phyloP scores from a whole-genome alignment of 306 rosid species.

The Fragaria ananassa region DNA sequence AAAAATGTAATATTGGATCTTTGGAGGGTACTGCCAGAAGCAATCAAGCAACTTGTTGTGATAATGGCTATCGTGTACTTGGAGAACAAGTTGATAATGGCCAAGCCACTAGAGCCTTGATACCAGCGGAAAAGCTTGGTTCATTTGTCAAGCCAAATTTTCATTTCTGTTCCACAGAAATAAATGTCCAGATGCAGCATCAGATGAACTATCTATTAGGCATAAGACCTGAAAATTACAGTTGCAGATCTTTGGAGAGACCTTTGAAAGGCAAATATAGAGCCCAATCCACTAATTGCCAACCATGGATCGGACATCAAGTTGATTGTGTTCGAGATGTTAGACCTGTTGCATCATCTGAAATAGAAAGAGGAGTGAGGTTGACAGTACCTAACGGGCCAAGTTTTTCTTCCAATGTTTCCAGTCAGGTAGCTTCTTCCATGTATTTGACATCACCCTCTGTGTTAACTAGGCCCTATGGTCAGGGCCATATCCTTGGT shows the following conservation, averaged over 20 bases:
- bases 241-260: slow-evolving; percentile 12
- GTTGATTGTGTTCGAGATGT: slow-evolving; percentile 10
- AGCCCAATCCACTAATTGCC: background rate
- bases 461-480: background rate
- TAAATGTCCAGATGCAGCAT: slow-evolving; percentile 5
- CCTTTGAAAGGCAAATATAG: background rate
- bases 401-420: slow-evolving; percentile 1
- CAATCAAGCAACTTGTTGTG: slow-evolving; percentile 9
- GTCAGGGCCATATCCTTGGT: background rate
- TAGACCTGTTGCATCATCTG: slow-evolving; percentile 13
- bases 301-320: background rate
- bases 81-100: slow-evolving; percentile 9
- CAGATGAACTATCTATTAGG: slow-evolving; percentile 5
- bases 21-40: slow-evolving; percentile 1
- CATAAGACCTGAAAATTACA: slow-evolving; percentile 1
- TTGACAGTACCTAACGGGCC: slow-evolving; percentile 11
- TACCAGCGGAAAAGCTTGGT: background rate
- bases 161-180: slow-evolving; percentile 5
- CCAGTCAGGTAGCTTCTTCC: slow-evolving; percentile 28
- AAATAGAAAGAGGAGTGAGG: slow-evolving; percentile 5
- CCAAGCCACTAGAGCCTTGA: background rate
- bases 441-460: slow-evolving; percentile 24
- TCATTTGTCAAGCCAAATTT: slow-evolving; percentile 6
- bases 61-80: slow-evolving; percentile 4
- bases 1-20: background rate